A percentile compares a stretch with the other conserved stretches of the same genome.
Evolutionary conservation across 495 filamentous ascomycete genomes (phyloP).

Genomic region (Physcia stellaris): DNA sequence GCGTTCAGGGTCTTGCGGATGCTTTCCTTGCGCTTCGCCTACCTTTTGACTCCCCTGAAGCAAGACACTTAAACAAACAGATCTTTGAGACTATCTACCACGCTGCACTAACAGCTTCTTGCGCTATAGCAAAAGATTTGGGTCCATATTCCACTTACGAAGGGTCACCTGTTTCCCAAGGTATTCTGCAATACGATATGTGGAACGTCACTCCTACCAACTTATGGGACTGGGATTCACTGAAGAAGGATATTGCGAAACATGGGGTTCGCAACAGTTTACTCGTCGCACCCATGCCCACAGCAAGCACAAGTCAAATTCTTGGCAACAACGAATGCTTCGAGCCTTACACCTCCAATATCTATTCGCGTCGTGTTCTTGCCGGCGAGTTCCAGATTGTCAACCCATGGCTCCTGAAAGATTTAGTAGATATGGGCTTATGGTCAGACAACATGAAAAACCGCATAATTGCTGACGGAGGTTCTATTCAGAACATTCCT

Average conservation of each 20-base stretch:
- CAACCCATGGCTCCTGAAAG: constrained; percentile 97
- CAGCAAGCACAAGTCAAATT: constrained; percentile 91
- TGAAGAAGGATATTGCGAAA: constrained; percentile 84
- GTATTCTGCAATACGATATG: constrained; percentile 97
- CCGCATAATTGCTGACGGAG: constrained; percentile 93
- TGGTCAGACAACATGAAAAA: constrained; percentile 99
- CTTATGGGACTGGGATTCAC: constrained; percentile 87
- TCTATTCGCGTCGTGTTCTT: constrained; percentile 95
- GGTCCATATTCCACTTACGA: constrained; percentile 83
- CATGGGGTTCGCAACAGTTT: constrained; percentile 89
- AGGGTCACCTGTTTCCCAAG: constrained; percentile 87
- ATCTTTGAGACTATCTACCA: constrained; percentile 99
- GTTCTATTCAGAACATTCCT: constrained; percentile 89
- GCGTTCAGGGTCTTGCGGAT: constrained; percentile 98
- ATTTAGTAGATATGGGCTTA: constrained; percentile 91
- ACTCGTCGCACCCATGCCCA: constrained; percentile 94
- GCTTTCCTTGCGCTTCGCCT: constrained; percentile 92
- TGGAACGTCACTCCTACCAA: constrained; percentile 87
- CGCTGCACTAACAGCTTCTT: constrained; percentile 78
- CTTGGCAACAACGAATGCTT: constrained; percentile 98
- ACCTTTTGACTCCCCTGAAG: constrained; percentile 92
- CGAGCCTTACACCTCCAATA: constrained; percentile 98
- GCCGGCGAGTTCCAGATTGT: constrained; percentile 99
- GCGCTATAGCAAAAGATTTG: constrained; percentile 65
- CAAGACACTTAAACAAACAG: constrained; percentile 85